Evolutionary conservation across 2,329 filamentous ascomycete genomes (phyloP), one percentile per base, ranked within the genome.

Genomic region (Trichoderma sp.): DNA sequence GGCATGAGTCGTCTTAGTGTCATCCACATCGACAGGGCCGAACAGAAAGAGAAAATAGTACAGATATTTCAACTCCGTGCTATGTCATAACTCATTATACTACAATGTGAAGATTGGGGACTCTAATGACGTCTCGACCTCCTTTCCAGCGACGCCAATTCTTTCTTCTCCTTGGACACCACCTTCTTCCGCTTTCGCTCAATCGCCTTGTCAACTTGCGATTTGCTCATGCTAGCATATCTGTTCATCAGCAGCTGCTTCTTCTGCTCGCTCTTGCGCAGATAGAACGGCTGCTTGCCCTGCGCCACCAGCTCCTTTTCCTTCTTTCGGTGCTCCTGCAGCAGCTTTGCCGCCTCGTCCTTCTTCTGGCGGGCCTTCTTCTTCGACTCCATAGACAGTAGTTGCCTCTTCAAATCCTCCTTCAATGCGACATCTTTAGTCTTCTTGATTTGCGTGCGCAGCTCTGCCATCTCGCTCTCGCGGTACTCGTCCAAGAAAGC

Each of bases 241-340:
- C 90, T 88, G 74, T 95, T 90, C 75, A 92, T 83, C 70, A 97
- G 82, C 67, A 93, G 84, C 79, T 90, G 84, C 84, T 94, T 93
- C 89, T 95, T 97, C 83, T 95, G 87, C 81, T 97, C 94, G 75
- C 89, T 89, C 82, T 90, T 90, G 87, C 99, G 99, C 74, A 98
- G 82, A 80, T 92, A 98, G 81, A 93, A 99, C 0, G 95, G 94
- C 77, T 86, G 88, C 87, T 97, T 97, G 70, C 95, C 95, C 81
- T 96, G 87, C 74, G 89, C 89, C 61, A 98, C 89, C 69, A 92
- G 81, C 77, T 94, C 91, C 81, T 92, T 93, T 84, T 99, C 95
- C 78, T 89, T 85, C 80, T 87, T 87, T 75, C 91, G 87, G 81
- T 98, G 94, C 78, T 91, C 89, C 53, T 87, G 84, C 64, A 94